Base-by-base conservation (phyloP, 176 grass and related monocot genomes). In the Zoysia japonica region DNA sequence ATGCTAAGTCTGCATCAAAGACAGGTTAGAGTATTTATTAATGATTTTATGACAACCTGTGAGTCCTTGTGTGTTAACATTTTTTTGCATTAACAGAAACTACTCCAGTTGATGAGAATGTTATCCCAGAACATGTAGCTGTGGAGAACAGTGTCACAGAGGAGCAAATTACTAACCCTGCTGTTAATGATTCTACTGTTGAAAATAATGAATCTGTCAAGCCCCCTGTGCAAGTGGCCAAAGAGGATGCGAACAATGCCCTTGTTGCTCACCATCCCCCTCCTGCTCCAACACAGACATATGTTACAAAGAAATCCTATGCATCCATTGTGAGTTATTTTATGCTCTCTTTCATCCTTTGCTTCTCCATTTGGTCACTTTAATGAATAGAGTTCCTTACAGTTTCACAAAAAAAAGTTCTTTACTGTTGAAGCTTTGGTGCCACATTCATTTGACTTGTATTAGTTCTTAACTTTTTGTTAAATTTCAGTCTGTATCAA, bases 291-390 rank as follows among this genome's bases (percentile, higher is more conserved):
- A 66, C 77, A 79, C 89, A 87, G 73, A 88, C 86, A 8, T 87
- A 94, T 82, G 79, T 82, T 16, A 84, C 87, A 35, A 97, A 90
- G 85, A 94, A 94, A 82, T 94, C 94, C 80, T 97, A 97, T 67
- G 94, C 94, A 61, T 93, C 82, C 42, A 94, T 97, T 80, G 94
- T 97, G 87, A 92, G 91, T 94, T 86, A 11, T 76, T 74, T 55
- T 83, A 68, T 78, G 47, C 36, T 71, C 51, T 65, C 50, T 28
- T 6, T 78, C 37, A 28, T 82, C 28, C 56, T 62, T 15, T 11
- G 15, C 6, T 44, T 19, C n/a, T 68, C 37, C 20, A 14, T 61
- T 39, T 57, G 12, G 37, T 35, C 7, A 13, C 41, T 77, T 49
- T 38, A 63, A 7, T n/a, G 53, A 75, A 43, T 50, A 41, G 40